Conservation (phyloP, 73 alveolate genomes). For the Paramecium sexaurelia region DNA sequence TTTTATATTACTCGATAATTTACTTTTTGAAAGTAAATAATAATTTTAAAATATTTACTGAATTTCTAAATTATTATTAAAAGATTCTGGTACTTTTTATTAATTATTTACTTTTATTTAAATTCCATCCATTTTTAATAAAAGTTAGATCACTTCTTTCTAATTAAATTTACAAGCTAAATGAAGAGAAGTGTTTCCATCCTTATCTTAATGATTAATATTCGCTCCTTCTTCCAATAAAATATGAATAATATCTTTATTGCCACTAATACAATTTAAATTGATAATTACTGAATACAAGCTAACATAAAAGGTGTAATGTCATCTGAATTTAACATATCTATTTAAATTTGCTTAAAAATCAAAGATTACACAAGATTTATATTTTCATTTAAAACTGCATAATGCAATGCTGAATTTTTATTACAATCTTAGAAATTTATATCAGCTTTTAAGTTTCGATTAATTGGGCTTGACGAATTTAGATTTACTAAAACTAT, state of each 20-base stretch:
- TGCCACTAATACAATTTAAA: background rate
- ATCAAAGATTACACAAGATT: background rate
- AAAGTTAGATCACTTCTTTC: background rate
- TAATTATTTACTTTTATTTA: background rate
- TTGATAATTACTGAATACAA: background rate
- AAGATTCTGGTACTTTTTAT: background rate
- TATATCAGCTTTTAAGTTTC: background rate
- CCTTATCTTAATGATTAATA: background rate
- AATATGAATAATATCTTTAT: background rate
- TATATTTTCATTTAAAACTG: background rate
- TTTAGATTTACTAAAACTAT: background rate
- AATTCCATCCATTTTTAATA: background rate
- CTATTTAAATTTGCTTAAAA: background rate
- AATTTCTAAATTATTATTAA: background rate
- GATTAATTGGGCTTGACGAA: background rate
- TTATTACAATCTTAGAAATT: background rate
- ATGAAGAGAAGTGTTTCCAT: constrained; percentile 4
- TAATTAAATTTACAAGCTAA: background rate
- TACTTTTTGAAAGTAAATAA: background rate
- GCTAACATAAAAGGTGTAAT: constrained; percentile 19
- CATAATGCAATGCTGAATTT: constrained; percentile 28
- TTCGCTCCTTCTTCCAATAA: background rate
- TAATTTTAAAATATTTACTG: background rate
- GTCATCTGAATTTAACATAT: background rate
- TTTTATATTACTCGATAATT: background rate